Conservation (phyloP, 371 early-diverging fungal genomes). For the Circinella minor region DNA sequence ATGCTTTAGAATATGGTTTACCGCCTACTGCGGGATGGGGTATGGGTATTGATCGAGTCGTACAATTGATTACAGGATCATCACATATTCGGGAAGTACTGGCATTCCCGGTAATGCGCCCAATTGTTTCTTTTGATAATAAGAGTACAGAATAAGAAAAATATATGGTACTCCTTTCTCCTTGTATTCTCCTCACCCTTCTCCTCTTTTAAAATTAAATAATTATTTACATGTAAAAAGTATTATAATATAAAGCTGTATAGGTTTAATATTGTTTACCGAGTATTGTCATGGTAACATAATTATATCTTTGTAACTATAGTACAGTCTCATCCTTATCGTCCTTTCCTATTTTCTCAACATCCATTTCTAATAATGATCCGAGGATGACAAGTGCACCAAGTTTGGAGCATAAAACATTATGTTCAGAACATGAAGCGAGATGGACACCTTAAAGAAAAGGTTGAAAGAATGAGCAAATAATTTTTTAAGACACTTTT, state of each 20-base stretch:
- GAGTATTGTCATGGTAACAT: too few relatives aligned
- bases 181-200: too few relatives aligned
- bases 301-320: too few relatives aligned
- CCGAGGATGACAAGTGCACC: constrained; percentile 32
- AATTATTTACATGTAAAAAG: too few relatives aligned
- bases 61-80: constrained; percentile 87
- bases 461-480: background rate
- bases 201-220: too few relatives aligned
- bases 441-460: constrained; percentile 42
- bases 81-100: constrained; percentile 92
- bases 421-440: constrained; percentile 45
- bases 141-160: background rate
- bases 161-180: background rate
- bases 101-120: constrained; percentile 79
- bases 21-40: constrained; percentile 99
- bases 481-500: background rate
- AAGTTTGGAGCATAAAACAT: constrained; percentile 41
- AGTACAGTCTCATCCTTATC: too few relatives aligned
- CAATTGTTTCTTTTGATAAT: constrained; percentile 5
- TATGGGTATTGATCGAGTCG: constrained; percentile 95
- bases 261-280: too few relatives aligned
- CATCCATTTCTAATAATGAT: constrained; percentile 11
- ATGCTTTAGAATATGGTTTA: constrained; percentile 93
- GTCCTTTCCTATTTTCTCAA: background rate
- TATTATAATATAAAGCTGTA: too few relatives aligned